Evolutionary conservation across 495 filamentous ascomycete genomes (phyloP).

Genomic region (Aspergillus incahuasiensis): DNA sequence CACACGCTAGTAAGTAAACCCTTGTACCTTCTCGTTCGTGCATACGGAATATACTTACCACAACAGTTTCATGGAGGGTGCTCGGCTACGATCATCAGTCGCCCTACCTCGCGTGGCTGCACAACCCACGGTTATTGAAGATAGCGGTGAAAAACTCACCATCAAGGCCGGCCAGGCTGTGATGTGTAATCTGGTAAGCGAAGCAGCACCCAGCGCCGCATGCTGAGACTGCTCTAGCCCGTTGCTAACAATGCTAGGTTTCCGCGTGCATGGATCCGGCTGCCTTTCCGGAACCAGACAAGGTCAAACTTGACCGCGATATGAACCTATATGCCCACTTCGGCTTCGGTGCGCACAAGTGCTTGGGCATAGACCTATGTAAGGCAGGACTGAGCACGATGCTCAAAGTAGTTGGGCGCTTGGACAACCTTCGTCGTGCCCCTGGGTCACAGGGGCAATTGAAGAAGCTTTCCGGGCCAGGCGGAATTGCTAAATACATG

Average conservation of each 20-base stretch:
- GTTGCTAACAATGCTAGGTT: slow-evolving; percentile 23
- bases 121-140: slow-evolving; percentile 36
- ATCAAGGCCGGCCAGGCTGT: slow-evolving; percentile 45
- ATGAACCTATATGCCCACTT: slow-evolving; percentile 62
- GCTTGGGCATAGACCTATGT: slow-evolving; percentile 53
- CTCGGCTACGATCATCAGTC: slow-evolving; percentile 52
- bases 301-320: slow-evolving; percentile 60
- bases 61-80: slow-evolving; percentile 56
- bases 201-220: not conserved
- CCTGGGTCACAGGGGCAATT: slow-evolving; percentile 62
- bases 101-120: slow-evolving; percentile 47
- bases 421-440: slow-evolving; percentile 56
- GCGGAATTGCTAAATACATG: slow-evolving; percentile 62
- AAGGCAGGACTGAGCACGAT: slow-evolving; percentile 59
- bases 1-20: slow-evolving; percentile 36
- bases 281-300: slow-evolving; percentile 61
- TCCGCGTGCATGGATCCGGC: slow-evolving; percentile 51
- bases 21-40: not conserved
- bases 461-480: slow-evolving; percentile 56
- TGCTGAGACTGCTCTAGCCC: not conserved
- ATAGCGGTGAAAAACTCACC: slow-evolving; percentile 35
- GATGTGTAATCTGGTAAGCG: slow-evolving; percentile 45
- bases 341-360: slow-evolving; percentile 54
- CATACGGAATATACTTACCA: slow-evolving; percentile 14
- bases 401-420: slow-evolving; percentile 48